phyloP scores from a whole-genome alignment of 192 early-diverging fungal genomes.

The Podila horticola region DNA sequence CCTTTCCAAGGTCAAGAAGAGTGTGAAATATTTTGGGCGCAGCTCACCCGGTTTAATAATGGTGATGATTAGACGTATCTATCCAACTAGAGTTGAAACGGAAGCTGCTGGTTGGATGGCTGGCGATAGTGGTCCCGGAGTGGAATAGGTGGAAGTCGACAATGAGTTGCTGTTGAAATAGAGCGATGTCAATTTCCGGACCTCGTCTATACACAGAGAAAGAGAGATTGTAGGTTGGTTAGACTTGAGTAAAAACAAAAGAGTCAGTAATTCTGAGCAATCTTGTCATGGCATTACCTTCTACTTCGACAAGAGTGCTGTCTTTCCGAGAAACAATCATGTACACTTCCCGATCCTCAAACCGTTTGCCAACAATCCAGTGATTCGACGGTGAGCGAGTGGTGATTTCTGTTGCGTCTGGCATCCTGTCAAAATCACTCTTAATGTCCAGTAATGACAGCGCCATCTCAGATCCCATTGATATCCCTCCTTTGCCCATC shows the following conservation, averaged over 20 bases:
- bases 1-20: too few species aligned
- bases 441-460: conserved; percentile 62
- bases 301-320: conserved; percentile 59
- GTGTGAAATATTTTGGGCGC: too few species aligned
- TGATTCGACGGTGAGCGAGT: conserved; percentile 62
- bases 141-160: background rate
- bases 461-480: conserved; percentile 58
- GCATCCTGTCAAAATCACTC: conserved; percentile 64
- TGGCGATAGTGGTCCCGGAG: background rate
- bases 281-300: conserved; percentile 51
- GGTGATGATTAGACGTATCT: background rate
- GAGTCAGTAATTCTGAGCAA: background rate
- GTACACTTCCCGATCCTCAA: conserved; percentile 63
- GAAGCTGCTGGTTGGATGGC: background rate
- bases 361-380: conserved; percentile 65
- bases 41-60: too few species aligned
- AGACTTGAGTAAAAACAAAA: background rate
- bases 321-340: conserved; percentile 69
- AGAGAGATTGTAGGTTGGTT: background rate
- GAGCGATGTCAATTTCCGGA: conserved; percentile 47
- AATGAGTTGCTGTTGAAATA: conserved; percentile 38
- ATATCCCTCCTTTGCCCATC: conserved; percentile 42
- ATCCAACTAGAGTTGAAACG: background rate
- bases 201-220: conserved; percentile 35
- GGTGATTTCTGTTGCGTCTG: conserved; percentile 59